These are phyloP conservation scores for Boletus semigastroideus DNA, from an alignment of 1,284 basidiomycete genomes.

Conservation along the genomic window DNA sequence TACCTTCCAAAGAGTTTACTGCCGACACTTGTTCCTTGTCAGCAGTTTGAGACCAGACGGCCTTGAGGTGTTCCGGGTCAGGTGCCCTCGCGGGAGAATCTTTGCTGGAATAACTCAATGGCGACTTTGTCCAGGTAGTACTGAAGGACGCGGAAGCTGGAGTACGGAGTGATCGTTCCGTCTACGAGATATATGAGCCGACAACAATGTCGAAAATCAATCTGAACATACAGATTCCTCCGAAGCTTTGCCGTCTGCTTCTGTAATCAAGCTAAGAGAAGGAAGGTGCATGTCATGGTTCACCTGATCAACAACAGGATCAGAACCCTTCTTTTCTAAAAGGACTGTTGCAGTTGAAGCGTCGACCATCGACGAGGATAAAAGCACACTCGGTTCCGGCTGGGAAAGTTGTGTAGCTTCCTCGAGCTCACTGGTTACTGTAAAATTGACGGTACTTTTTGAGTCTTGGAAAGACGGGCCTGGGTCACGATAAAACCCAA, in stretches of 20 bases:
- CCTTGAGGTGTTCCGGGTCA: slow-evolving; percentile 77
- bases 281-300: slow-evolving; percentile 22
- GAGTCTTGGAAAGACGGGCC: slow-evolving; percentile 45
- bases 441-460: slow-evolving; percentile 60
- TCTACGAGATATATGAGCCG: slow-evolving; percentile 33
- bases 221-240: slow-evolving; percentile 46
- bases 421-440: slow-evolving; percentile 74
- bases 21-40: slow-evolving; percentile 60
- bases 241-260: slow-evolving; percentile 45
- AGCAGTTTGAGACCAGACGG: slow-evolving; percentile 79
- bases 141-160: slow-evolving; percentile 46
- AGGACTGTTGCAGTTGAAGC: slow-evolving; percentile 7
- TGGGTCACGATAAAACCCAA: slow-evolving; percentile 69
- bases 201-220: neutral
- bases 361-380: slow-evolving; percentile 26
- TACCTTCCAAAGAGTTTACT: slow-evolving; percentile 76
- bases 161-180: slow-evolving; percentile 46
- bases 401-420: slow-evolving; percentile 23
- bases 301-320: slow-evolving; percentile 24
- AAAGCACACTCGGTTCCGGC: slow-evolving; percentile 23
- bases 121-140: slow-evolving; percentile 63
- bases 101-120: slow-evolving; percentile 53
- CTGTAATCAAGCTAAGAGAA: slow-evolving; percentile 30
- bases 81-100: slow-evolving; percentile 64
- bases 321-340: slow-evolving; percentile 7